These are phyloP conservation scores for Populus hybrid DNA, from an alignment of 441 rosid species.

Conservation along the genomic window DNA sequence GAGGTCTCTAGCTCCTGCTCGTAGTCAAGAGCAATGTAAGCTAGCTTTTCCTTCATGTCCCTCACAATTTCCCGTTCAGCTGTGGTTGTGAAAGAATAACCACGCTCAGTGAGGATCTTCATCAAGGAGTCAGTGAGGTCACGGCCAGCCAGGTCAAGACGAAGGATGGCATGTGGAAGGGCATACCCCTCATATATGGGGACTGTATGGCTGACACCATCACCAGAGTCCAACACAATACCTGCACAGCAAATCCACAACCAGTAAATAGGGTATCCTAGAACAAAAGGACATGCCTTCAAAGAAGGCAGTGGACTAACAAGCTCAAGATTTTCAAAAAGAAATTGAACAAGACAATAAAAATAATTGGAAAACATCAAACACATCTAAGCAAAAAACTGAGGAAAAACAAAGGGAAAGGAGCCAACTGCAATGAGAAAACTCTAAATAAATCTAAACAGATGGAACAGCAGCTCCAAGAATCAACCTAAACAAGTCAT, in stretches of 20 bases:
- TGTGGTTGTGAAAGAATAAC: no score
- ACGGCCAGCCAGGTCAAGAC: no score
- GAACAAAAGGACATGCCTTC: background rate
- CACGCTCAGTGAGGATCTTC: no score
- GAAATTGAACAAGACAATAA: background rate
- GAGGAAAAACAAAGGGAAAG: background rate
- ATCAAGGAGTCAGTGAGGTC: no score
- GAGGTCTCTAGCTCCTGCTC: no score
- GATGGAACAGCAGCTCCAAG: background rate
- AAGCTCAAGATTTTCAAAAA: background rate
- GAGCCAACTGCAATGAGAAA: background rate
- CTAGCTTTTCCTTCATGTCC: no score
- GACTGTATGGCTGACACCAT: no score
- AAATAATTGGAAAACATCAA: background rate
- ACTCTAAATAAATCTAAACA: background rate
- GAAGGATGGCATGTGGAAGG: no score
- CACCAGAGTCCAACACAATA: no score
- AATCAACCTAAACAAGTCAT: background rate
- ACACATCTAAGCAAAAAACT: background rate
- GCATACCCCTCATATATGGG: no score
- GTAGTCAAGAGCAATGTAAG: no score
- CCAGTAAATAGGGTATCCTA: background rate
- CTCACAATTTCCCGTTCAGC: no score
- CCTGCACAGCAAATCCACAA: slow-evolving; percentile 18
- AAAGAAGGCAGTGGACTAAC: background rate